Evolutionary conservation across 495 filamentous ascomycete species (phyloP).

Genomic region (Aspergillus heteromorphus): DNA sequence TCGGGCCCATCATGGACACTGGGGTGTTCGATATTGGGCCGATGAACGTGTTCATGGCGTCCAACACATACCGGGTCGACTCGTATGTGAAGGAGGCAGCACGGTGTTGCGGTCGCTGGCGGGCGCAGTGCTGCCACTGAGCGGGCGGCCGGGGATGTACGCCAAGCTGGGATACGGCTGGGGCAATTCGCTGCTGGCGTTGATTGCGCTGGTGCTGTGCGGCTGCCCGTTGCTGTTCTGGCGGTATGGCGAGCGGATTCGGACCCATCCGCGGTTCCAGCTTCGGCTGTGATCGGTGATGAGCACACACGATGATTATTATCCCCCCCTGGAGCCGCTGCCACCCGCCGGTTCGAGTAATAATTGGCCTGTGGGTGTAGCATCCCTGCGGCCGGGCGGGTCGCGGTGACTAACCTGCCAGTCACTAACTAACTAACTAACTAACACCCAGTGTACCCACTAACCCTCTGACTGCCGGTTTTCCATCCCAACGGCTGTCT

Average conservation of each 20-base stretch:
- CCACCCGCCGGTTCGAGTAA: too few species aligned
- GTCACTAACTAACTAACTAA: too few species aligned
- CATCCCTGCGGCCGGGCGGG: too few species aligned
- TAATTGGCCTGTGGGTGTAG: too few species aligned
- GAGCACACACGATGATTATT: too few species aligned
- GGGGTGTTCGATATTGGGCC: background rate
- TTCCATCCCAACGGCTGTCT: too few species aligned
- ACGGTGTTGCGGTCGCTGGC: constrained; percentile 54
- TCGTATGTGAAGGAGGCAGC: constrained; percentile 57
- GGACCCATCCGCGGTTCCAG: constrained; percentile 20
- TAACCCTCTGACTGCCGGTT: too few species aligned
- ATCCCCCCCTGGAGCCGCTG: too few species aligned
- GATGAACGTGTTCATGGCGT: background rate
- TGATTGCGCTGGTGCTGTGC: constrained; percentile 38
- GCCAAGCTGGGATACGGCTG: constrained; percentile 35
- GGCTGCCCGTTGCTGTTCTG: constrained; percentile 35
- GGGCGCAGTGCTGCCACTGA: constrained; percentile 51
- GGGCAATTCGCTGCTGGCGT: constrained; percentile 44
- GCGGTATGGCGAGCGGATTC: constrained; percentile 32
- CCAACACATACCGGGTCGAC: constrained; percentile 62
- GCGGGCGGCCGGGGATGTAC: constrained; percentile 39
- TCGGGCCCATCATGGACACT: constrained; percentile 1
- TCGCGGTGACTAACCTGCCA: too few species aligned
- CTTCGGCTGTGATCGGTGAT: constrained; percentile 10
- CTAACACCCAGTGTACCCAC: too few species aligned